Evolutionary conservation across 75 land plant genomes (phyloP).

Genomic region (Ceratopteris richardii): DNA sequence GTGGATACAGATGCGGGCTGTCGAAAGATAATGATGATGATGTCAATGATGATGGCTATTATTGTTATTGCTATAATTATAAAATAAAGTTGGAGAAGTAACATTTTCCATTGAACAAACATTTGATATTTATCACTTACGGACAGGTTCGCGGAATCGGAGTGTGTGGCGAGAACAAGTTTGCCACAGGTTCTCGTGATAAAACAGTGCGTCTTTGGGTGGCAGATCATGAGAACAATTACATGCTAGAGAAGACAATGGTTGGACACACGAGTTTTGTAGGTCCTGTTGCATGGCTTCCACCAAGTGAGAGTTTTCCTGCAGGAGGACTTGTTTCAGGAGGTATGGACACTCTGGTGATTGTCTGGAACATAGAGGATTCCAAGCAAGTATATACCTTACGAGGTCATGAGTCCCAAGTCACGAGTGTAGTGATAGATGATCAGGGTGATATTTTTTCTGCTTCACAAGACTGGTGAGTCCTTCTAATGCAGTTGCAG

Average conservation of each 20-base stretch:
- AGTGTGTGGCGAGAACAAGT: conserved; percentile 45
- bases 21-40: too few relatives aligned
- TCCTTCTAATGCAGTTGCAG: neutral
- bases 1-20: too few relatives aligned
- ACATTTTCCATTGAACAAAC: too few relatives aligned
- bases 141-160: conserved; percentile 85
- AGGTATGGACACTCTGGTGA: conserved; percentile 86
- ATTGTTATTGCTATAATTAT: too few relatives aligned
- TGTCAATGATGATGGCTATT: too few relatives aligned
- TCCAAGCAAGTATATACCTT: conserved; percentile 46
- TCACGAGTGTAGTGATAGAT: conserved; percentile 75
- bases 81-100: too few relatives aligned
- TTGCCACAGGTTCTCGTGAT: conserved; percentile 92
- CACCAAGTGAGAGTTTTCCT: conserved; percentile 49
- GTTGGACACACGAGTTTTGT: conserved; percentile 88
- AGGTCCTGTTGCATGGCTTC: conserved; percentile 78
- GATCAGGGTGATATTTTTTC: conserved; percentile 66
- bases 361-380: conserved; percentile 71
- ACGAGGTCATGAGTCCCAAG: conserved; percentile 76
- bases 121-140: too few relatives aligned
- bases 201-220: conserved; percentile 76
- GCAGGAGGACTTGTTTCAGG: conserved; percentile 91
- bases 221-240: conserved; percentile 26
- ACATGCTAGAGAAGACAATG: conserved; percentile 42
- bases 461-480: conserved; percentile 90